These are phyloP conservation scores for Beauveria sp. DNA, from an alignment of 2,329 filamentous ascomycete genomes.

Conservation along the genomic window DNA sequence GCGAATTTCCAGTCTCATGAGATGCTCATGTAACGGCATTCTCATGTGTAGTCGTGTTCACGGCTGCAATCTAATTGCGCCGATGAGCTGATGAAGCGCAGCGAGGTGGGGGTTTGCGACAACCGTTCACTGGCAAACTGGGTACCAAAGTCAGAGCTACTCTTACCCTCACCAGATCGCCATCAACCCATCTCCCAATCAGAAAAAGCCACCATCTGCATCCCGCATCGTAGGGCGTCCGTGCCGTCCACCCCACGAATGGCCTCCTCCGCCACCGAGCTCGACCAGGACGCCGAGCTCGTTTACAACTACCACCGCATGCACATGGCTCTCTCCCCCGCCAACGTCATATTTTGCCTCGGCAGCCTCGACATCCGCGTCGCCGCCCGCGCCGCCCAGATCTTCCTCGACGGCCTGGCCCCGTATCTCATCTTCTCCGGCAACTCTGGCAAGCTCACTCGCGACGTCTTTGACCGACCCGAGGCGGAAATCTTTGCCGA, in stretches of 20 bases:
- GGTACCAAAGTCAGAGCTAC: neutral
- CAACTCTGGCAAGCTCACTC: conserved; percentile 33
- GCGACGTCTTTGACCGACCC: conserved; percentile 29
- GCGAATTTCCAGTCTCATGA: neutral
- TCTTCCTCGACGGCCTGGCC: conserved; percentile 32
- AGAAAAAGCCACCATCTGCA: neutral
- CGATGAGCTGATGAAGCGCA: neutral
- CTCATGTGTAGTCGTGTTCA: neutral
- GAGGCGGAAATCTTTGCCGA: conserved; percentile 37
- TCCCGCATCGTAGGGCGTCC: neutral
- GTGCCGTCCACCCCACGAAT: neutral
- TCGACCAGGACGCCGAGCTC: conserved; percentile 25
- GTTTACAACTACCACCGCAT: conserved; percentile 39
- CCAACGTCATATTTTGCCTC: conserved; percentile 38
- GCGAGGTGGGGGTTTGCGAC: neutral
- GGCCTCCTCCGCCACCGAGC: neutral
- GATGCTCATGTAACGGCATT: neutral
- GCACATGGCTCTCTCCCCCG: conserved; percentile 26
- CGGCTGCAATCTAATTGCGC: neutral
- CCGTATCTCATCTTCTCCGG: conserved; percentile 37
- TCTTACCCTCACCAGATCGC: neutral
- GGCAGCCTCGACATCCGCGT: conserved; percentile 40
- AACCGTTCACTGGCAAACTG: neutral
- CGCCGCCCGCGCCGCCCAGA: conserved; percentile 32
- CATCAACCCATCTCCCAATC: neutral